A percentile compares a stretch with the other conserved stretches of the same genome.
Evolutionary conservation across 305 asterid species (phyloP).

Genomic region (Euphrasia arctica): DNA sequence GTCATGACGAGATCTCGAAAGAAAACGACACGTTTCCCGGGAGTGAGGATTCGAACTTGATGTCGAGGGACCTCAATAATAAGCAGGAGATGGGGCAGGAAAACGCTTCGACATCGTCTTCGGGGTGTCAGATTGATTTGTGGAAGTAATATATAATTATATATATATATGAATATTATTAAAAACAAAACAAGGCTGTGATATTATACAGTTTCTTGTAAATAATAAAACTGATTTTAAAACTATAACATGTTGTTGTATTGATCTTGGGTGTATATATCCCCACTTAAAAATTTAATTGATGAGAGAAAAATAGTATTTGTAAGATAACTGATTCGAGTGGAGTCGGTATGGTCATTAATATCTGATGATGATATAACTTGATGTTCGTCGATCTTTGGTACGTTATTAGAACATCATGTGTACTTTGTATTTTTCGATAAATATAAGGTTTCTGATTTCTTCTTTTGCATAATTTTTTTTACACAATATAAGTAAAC

Average conservation of each 20-base stretch:
- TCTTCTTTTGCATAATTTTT: constrained; percentile 10
- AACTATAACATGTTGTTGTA: constrained; percentile 30
- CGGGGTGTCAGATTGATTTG: constrained; percentile 52
- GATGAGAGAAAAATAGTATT: constrained; percentile 22
- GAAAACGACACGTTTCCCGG: constrained; percentile 39
- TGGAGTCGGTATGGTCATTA: constrained; percentile 6
- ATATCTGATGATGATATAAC: constrained; percentile 16
- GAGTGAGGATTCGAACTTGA: constrained; percentile 31
- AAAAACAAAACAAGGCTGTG: constrained; percentile 24
- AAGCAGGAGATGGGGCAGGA: constrained; percentile 43
- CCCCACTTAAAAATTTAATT: constrained; percentile 20
- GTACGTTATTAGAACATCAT: constrained; percentile 25
- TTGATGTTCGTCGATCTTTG: constrained; percentile 28
- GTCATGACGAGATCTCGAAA: constrained; percentile 63
- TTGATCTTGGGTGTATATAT: constrained; percentile 20
- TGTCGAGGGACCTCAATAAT: constrained; percentile 36
- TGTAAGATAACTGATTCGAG: constrained; percentile 26
- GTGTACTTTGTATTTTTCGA: constrained; percentile 14
- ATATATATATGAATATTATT: too few relatives aligned
- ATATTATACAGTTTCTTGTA: constrained; percentile 39
- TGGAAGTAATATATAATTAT: constrained; percentile 43
- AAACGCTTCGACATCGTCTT: constrained; percentile 44
- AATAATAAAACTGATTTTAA: constrained; percentile 40
- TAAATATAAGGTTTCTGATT: constrained; percentile 1
- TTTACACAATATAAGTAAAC: too few relatives aligned